Evolutionary conservation across 495 filamentous ascomycete genomes (phyloP).

Genomic region (Acidiella bohemica): DNA sequence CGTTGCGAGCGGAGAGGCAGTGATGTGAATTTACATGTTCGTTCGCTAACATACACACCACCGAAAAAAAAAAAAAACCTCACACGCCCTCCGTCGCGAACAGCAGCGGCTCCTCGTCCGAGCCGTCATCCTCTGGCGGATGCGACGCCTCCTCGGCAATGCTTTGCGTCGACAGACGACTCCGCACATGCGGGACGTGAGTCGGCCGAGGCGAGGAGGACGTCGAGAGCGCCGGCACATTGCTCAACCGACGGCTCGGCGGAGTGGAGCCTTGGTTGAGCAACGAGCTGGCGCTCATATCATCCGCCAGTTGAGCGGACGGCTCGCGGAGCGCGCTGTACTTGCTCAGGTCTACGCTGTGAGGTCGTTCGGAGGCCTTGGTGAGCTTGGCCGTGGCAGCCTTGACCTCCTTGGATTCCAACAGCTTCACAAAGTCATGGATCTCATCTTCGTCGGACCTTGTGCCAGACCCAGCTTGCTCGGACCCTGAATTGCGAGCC

Average conservation of each 20-base stretch:
- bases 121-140: not conserved
- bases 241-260: constrained; percentile 12
- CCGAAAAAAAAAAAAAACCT: no score
- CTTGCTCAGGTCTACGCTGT: constrained; percentile 10
- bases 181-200: constrained; percentile 13
- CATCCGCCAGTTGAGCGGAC: constrained; percentile 11
- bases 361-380: constrained; percentile 23
- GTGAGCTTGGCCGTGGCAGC: constrained; percentile 66
- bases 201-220: constrained; percentile 10
- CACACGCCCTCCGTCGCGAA: not conserved
- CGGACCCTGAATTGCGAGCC: not conserved
- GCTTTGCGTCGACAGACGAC: constrained; percentile 13
- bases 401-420: constrained; percentile 54
- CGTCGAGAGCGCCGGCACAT: constrained; percentile 16
- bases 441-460: constrained; percentile 76
- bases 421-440: constrained; percentile 75
- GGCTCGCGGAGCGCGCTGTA: constrained; percentile 8
- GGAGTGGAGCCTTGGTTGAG: constrained; percentile 11
- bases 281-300: constrained; percentile 11
- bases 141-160: constrained; percentile 12
- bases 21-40: no score
- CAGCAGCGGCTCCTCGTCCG: constrained; percentile 3
- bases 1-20: no score
- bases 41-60: no score
- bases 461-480: constrained; percentile 21